Conservation (phyloP, 306 rosid species). For the Citrullus colocynthis region DNA sequence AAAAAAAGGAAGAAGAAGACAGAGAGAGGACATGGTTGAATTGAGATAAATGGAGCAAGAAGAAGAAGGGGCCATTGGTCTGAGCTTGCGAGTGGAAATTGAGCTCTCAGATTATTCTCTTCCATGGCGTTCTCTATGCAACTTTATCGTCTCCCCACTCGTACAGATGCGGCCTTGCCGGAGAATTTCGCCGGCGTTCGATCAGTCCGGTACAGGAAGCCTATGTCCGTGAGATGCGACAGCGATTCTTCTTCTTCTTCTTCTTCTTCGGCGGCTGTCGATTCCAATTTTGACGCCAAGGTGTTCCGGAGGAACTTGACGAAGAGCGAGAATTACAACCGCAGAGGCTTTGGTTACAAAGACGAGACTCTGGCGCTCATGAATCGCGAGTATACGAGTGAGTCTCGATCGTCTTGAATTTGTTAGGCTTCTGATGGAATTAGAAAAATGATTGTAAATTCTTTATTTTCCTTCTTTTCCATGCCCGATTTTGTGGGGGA, state of each 20-base stretch:
- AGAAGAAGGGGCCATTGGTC: not conserved
- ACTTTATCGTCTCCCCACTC: slow-evolving; percentile 41
- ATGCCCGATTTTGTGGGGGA: not conserved
- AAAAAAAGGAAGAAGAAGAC: not conserved
- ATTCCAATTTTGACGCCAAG: slow-evolving; percentile 69
- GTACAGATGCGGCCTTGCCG: slow-evolving; percentile 28
- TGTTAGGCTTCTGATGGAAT: not conserved
- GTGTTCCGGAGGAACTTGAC: slow-evolving; percentile 82
- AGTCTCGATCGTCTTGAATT: not conserved
- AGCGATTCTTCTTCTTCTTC: slow-evolving; percentile 21
- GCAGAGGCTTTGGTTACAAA: slow-evolving; percentile 77
- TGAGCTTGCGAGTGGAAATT: not conserved
- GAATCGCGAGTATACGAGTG: slow-evolving; percentile 86
- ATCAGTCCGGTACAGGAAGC: slow-evolving; percentile 28
- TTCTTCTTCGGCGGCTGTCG: slow-evolving; percentile 19
- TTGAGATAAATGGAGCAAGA: not conserved
- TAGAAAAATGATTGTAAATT: not conserved
- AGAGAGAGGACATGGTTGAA: not conserved
- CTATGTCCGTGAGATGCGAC: slow-evolving; percentile 44
- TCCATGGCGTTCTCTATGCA: slow-evolving; percentile 63
- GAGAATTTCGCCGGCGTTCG: slow-evolving; percentile 14
- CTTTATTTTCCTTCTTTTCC: not conserved
- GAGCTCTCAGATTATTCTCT: not conserved
- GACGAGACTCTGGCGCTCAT: slow-evolving; percentile 78
- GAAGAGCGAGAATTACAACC: slow-evolving; percentile 74